A percentile compares a stretch with the other conserved stretches of the same genome.
Conservation (phyloP, 352 stramenopile species). For the Elongisporangium prolatum region DNA sequence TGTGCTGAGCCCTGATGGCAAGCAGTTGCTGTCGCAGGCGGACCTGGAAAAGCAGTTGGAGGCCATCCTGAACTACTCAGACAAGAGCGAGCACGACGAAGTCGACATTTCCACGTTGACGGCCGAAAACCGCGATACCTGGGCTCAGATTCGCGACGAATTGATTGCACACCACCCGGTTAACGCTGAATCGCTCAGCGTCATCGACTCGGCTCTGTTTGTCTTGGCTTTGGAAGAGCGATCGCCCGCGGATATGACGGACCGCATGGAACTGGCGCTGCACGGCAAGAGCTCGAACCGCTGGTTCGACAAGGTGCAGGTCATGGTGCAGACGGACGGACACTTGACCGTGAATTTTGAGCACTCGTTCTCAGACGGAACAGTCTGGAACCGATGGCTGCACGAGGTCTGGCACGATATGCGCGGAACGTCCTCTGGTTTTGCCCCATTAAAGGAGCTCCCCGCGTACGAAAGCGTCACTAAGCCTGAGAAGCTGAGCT, state of each 20-base stretch:
- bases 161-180: slow-evolving; percentile 60
- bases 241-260: slow-evolving; percentile 51
- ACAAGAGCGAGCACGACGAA: slow-evolving; percentile 41
- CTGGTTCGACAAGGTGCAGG: slow-evolving; percentile 93
- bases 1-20: slow-evolving; percentile 75
- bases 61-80: slow-evolving; percentile 55
- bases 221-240: slow-evolving; percentile 85
- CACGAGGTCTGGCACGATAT: slow-evolving; percentile 91
- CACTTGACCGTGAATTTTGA: slow-evolving; percentile 92
- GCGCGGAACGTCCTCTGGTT: slow-evolving; percentile 70
- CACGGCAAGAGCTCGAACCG: slow-evolving; percentile 77
- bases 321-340: slow-evolving; percentile 82
- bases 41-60: slow-evolving; percentile 63
- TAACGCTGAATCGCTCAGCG: slow-evolving; percentile 64
- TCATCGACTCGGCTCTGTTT: slow-evolving; percentile 89
- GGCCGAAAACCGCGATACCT: slow-evolving; percentile 80
- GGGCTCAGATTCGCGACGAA: slow-evolving; percentile 72
- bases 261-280: slow-evolving; percentile 79
- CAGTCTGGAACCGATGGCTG: slow-evolving; percentile 91
- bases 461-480: slow-evolving; percentile 39
- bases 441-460: slow-evolving; percentile 55
- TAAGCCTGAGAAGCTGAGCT: slow-evolving; percentile 52
- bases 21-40: slow-evolving; percentile 72
- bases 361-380: slow-evolving; percentile 92
- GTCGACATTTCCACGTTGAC: slow-evolving; percentile 76